Conservation (phyloP, 257 asterid genomes). For the Jacaranda copaia region DNA sequence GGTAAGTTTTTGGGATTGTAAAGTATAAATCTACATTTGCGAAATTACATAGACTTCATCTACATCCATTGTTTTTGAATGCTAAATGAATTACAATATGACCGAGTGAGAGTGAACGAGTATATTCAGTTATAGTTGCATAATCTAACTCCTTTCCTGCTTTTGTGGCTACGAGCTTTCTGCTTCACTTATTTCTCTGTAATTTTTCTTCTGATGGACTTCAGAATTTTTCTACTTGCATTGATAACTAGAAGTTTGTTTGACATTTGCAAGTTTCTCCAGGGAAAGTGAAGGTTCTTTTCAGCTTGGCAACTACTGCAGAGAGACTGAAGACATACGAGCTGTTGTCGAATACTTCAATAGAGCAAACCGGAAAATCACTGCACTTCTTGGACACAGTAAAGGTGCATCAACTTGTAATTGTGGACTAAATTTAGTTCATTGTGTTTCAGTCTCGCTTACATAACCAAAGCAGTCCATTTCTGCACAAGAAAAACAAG, state of each 20-base stretch:
- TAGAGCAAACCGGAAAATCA: constrained; percentile 40
- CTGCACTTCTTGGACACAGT: constrained; percentile 60
- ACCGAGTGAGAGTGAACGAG: background rate
- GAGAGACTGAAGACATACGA: constrained; percentile 57
- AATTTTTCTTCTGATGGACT: background rate
- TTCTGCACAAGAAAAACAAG: background rate
- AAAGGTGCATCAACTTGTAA: constrained; percentile 46
- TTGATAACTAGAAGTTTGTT: background rate
- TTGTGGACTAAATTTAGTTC: background rate
- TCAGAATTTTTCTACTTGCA: too few relatives aligned
- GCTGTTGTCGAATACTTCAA: constrained; percentile 51
- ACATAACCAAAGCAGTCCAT: background rate
- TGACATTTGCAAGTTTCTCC: constrained; percentile 3
- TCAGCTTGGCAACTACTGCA: constrained; percentile 51
- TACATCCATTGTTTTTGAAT: background rate
- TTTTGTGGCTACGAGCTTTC: background rate
- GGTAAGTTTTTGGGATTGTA: constrained; percentile 1
- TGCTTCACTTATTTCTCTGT: background rate
- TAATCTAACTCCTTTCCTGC: too few relatives aligned
- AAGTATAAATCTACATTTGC: background rate
- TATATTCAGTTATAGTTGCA: background rate
- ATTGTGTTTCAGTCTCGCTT: background rate
- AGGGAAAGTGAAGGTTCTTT: constrained; percentile 67
- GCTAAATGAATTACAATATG: background rate
- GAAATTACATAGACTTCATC: background rate